Conservation (phyloP, 495 filamentous ascomycete species). For the Hypoxylon trugodes region DNA sequence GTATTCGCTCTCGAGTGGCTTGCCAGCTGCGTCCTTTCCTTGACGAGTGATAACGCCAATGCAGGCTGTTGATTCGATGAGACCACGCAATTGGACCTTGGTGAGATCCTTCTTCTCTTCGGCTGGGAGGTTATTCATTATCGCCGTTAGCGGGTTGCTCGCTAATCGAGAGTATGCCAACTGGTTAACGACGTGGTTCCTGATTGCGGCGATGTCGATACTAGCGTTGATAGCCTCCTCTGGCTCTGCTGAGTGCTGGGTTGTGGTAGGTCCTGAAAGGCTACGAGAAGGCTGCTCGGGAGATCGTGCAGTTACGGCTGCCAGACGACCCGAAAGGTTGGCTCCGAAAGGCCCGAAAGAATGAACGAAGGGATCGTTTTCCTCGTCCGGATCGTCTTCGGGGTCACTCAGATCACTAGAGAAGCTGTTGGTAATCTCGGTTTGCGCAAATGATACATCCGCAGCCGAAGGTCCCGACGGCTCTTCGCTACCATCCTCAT, state of each 20-base stretch:
- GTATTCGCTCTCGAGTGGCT: slow-evolving; percentile 92
- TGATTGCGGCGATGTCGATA: slow-evolving; percentile 50
- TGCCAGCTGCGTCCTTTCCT: slow-evolving; percentile 96
- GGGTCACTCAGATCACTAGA: slow-evolving; percentile 70
- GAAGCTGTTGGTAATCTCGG: slow-evolving; percentile 53
- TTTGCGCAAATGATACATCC: slow-evolving; percentile 44
- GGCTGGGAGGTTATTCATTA: slow-evolving; percentile 82
- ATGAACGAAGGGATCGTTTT: slow-evolving; percentile 89
- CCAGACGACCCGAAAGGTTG: slow-evolving; percentile 80
- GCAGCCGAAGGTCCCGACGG: slow-evolving; percentile 34
- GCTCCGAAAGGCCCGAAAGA: slow-evolving; percentile 90
- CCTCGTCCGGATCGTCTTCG: slow-evolving; percentile 84
- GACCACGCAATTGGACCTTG: slow-evolving; percentile 67
- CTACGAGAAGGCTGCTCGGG: slow-evolving; percentile 55
- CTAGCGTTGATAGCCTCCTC: slow-evolving; percentile 32
- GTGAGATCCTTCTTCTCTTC: slow-evolving; percentile 65
- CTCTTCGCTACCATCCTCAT: slow-evolving; percentile 63
- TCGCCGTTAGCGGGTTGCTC: slow-evolving; percentile 89
- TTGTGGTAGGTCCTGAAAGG: slow-evolving; percentile 38
- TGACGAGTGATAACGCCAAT: slow-evolving; percentile 88
- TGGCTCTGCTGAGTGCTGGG: slow-evolving; percentile 39
- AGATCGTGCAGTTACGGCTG: slow-evolving; percentile 71
- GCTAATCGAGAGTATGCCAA: slow-evolving; percentile 94
- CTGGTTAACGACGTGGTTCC: slow-evolving; percentile 91
- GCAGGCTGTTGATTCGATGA: slow-evolving; percentile 77